A percentile compares a stretch with the other conserved stretches of the same genome.
phyloP scores from a whole-genome alignment of 805 yeast genomes.

The Candida michaelii region DNA sequence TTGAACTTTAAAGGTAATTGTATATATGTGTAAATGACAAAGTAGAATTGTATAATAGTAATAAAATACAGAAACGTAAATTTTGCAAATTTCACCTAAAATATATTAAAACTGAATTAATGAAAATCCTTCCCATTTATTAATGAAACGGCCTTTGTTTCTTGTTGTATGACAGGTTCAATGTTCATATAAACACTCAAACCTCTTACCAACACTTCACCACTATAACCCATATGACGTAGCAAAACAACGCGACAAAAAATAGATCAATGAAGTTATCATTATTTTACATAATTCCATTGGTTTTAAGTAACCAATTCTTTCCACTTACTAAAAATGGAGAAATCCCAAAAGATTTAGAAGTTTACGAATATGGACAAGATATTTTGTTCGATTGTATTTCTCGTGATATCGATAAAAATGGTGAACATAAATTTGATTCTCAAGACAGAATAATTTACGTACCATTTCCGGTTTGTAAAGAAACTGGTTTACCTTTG shows the following conservation, averaged over 20 bases:
- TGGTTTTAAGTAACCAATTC: conserved; percentile 22
- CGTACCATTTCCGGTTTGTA: conserved; percentile 58
- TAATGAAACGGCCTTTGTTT: too few relatives aligned
- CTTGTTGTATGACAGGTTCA: too few relatives aligned
- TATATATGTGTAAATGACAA: conserved; percentile 1
- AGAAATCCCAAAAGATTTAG: conserved; percentile 33
- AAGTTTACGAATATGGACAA: conserved; percentile 42
- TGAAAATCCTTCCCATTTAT: too few relatives aligned
- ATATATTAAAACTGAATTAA: neutral
- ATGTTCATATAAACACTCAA: too few relatives aligned
- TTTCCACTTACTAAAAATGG: conserved; percentile 39
- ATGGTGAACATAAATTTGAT: conserved; percentile 75
- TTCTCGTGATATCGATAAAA: conserved; percentile 59
- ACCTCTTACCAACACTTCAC: too few relatives aligned
- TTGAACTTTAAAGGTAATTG: too few relatives aligned
- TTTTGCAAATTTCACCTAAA: neutral
- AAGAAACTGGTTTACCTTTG: conserved; percentile 63
- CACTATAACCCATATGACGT: too few relatives aligned
- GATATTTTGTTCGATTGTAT: conserved; percentile 58
- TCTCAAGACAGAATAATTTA: conserved; percentile 58
- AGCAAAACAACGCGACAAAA: conserved; percentile 1
- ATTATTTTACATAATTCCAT: neutral
- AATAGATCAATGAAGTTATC: conserved; percentile 1
- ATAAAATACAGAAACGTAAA: neutral
- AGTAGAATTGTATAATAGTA: conserved; percentile 1